These are phyloP conservation scores for Suillus luteus DNA, from an alignment of 768 basidiomycete species.

Conservation along the genomic window DNA sequence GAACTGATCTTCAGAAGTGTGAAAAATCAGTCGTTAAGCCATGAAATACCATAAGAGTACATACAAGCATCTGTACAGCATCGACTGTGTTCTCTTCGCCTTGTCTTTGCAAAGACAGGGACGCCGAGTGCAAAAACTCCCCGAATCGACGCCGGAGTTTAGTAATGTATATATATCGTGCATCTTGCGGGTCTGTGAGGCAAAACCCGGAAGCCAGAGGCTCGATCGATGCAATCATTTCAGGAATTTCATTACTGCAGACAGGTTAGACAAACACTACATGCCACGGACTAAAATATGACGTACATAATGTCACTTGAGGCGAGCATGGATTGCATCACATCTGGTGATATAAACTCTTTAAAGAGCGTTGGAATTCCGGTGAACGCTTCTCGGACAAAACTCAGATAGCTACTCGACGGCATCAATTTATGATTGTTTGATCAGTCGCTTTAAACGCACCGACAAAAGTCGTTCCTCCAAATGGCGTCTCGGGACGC, in stretches of 20 bases:
- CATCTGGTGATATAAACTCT: slow-evolving; percentile 53
- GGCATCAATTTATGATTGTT: not conserved
- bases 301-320: slow-evolving; percentile 73
- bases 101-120: slow-evolving; percentile 64
- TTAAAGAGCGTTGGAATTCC: slow-evolving; percentile 70
- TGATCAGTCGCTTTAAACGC: slow-evolving; percentile 21
- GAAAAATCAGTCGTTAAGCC: not conserved
- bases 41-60: not conserved
- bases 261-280: slow-evolving; percentile 1
- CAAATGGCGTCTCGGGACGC: slow-evolving; percentile 59
- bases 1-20: slow-evolving; percentile 30
- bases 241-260: slow-evolving; percentile 67
- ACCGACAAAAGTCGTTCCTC: slow-evolving; percentile 89
- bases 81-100: slow-evolving; percentile 84
- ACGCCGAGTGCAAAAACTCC: slow-evolving; percentile 68
- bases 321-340: slow-evolving; percentile 41
- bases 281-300: not conserved
- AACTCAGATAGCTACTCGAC: slow-evolving; percentile 56
- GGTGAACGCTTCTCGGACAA: slow-evolving; percentile 73
- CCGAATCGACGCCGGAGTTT: slow-evolving; percentile 64
- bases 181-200: slow-evolving; percentile 64
- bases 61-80: slow-evolving; percentile 54
- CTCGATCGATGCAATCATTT: slow-evolving; percentile 70
- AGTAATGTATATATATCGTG: slow-evolving; percentile 61
- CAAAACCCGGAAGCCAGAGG: slow-evolving; percentile 68